Conservation (phyloP, 441 rosid species). For the Gossypium armourianum region DNA sequence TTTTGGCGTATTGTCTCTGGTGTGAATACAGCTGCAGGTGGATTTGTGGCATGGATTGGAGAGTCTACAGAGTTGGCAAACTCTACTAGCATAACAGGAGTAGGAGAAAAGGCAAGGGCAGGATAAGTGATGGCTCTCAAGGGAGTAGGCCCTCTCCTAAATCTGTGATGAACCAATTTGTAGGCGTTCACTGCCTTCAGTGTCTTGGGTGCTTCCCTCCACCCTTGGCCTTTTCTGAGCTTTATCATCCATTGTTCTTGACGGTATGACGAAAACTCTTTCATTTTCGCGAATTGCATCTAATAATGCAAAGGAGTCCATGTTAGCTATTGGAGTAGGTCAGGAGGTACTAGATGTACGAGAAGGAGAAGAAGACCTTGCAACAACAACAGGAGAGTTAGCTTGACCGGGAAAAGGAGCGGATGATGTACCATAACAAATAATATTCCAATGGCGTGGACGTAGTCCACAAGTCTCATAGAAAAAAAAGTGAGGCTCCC, state of each 20-base stretch:
- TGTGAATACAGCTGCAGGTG: too few relatives aligned
- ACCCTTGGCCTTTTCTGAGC: not conserved
- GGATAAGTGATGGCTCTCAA: not conserved
- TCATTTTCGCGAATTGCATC: not conserved
- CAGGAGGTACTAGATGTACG: not conserved
- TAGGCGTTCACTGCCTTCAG: not conserved
- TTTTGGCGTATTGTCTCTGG: too few relatives aligned
- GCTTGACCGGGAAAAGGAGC: not conserved
- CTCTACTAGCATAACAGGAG: not conserved
- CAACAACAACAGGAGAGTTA: not conserved
- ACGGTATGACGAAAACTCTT: not conserved
- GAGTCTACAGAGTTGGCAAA: not conserved
- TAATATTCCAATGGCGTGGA: not conserved
- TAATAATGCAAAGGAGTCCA: not conserved
- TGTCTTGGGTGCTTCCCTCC: not conserved
- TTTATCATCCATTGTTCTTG: not conserved
- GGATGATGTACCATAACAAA: not conserved
- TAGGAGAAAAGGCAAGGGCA: not conserved
- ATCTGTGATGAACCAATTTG: not conserved
- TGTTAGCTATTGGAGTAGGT: not conserved
- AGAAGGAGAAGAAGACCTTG: not conserved
- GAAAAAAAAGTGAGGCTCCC: too few relatives aligned
- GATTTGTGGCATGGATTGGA: not conserved
- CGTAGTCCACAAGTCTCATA: too few relatives aligned
- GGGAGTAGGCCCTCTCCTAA: not conserved